phyloP scores from a whole-genome alignment of 257 asterid species.

The Scutellaria minor region DNA sequence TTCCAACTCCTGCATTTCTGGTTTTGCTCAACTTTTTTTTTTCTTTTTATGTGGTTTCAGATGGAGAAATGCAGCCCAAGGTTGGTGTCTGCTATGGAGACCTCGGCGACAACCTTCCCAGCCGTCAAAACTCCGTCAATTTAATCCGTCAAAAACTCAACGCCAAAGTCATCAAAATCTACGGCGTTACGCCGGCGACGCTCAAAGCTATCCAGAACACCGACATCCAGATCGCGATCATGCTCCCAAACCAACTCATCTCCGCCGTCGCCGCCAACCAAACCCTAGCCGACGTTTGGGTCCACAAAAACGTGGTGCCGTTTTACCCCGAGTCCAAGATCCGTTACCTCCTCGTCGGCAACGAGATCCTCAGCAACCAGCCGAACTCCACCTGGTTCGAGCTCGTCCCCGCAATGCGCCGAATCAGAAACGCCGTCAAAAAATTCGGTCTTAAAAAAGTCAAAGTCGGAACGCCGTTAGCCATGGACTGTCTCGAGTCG shows the following conservation, averaged over 20 bases:
- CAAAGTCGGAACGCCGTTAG: conserved; percentile 86
- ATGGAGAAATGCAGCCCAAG: conserved; percentile 52
- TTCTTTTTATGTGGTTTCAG: conserved; percentile 38
- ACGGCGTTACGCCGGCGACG: conserved; percentile 68
- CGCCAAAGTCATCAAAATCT: conserved; percentile 78
- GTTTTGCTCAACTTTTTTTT: neutral
- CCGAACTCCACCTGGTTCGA: conserved; percentile 81
- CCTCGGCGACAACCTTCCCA: conserved; percentile 83
- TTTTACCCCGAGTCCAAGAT: conserved; percentile 73
- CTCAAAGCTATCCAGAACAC: conserved; percentile 66
- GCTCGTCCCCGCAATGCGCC: conserved; percentile 87
- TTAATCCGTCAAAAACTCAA: conserved; percentile 58
- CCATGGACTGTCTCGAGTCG: conserved; percentile 72
- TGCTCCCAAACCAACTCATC: conserved; percentile 84
- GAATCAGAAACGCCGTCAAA: conserved; percentile 62
- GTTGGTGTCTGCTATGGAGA: conserved; percentile 92
- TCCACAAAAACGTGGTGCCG: conserved; percentile 60
- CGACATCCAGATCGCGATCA: conserved; percentile 70
- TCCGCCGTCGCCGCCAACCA: conserved; percentile 69
- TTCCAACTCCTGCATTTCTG: neutral
- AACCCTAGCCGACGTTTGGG: conserved; percentile 77
- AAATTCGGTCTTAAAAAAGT: conserved; percentile 57
- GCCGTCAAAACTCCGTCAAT: conserved; percentile 54
- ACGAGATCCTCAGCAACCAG: conserved; percentile 77
- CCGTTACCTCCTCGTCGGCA: conserved; percentile 90